Base-by-base conservation (phyloP, 805 yeast genomes). In the Lipomyces sp. region DNA sequence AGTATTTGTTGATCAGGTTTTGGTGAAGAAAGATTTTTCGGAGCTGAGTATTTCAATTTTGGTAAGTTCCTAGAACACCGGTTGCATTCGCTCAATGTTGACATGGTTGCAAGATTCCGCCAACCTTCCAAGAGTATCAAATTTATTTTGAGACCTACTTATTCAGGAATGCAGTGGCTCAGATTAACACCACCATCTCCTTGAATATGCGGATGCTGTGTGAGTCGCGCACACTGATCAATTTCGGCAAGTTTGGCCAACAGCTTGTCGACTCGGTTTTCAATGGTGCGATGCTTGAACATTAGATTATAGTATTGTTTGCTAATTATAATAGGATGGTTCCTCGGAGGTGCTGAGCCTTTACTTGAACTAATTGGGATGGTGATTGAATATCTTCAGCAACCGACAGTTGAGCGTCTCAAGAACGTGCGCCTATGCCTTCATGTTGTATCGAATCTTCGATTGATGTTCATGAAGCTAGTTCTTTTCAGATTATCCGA, bases 311-410 rank as follows among this genome's bases (percentile, higher is more conserved):
- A 1, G 37, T 34, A 32, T 55, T 18, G 13, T 7, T 18, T 42
- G 48, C 48, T 42, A 42, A 42, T 42, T 42, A 18, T 42, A 15
- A 42, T 29, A 67, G 72, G 73, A 15, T 62, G 69, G 62, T 67
- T 71, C 54, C 53, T 70, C 11, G 72, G 70, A 10, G 73, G 73
- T 7, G 69, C 72, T 3, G 72, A 70, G 13, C 72, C 71, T 6
- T 56, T 70, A 8, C 59, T 71, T 13, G 73, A 70, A 37, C 57
- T 71, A 7, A 60, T 70, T 35, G 73, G 71, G 7, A 70, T 64
- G 71, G 68, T 70, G 15, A 59, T 71, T 8, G 72, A 69, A 50
- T 67, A 64, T 35, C 62, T 71, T 7, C 69, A 66, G 42, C 70
- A 70, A 39, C 66, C 69, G 3, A 50, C 32, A 29, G 62, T 67